Evolutionary conservation across 441 rosid genomes (phyloP), one percentile per base, ranked within the genome.

Genomic region (Erodium moschatum): DNA sequence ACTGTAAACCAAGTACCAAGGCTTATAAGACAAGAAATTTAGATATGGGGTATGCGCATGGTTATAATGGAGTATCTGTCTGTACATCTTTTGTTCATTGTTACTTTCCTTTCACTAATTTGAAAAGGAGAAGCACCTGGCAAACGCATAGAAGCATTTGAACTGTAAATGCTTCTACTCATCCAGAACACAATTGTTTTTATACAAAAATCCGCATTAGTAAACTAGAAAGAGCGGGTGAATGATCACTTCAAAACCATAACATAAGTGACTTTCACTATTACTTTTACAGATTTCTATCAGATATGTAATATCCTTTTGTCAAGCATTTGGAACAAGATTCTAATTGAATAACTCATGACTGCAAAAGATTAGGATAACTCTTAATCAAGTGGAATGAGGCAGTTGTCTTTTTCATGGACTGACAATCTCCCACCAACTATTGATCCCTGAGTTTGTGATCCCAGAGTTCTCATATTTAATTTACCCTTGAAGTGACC

Each of bases 181-280:
- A 56, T 18, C 62, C 62, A 56, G 21, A 56, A 56, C 62, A 6
- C 9, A 16, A 2, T 56, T 56, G 2, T 29, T 29, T 29, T 0
- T 3, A 29, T 29, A 29, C 2, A 29, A 29, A 29, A 29, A 35
- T 56, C 62, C 20, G 12, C 62, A 56, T 56, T 56, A 56, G 24
- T 18, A 27, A 56, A 56, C 11, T 21, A 56, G 24, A 56, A 58
- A 58, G 29, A 58, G 63, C n/a, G 11, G 18, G 24, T 35, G 13
- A 58, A 58, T 58, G 63, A 58, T 58, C 63, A 58, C 63, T 58
- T 20, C 13, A 11, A 58, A 58, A 58, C 24, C 63, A 20, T 12
- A 58, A 58, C 27, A 58, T 21, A 58, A 20, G 9, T 58, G 12
- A 9, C 18, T 20, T 58, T 31, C 52, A 46, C n/a, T 12, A 46